Evolutionary conservation across 2,329 filamentous ascomycete genomes (phyloP), one percentile per base, ranked within the genome.

Genomic region (Zymoseptoria brevis): DNA sequence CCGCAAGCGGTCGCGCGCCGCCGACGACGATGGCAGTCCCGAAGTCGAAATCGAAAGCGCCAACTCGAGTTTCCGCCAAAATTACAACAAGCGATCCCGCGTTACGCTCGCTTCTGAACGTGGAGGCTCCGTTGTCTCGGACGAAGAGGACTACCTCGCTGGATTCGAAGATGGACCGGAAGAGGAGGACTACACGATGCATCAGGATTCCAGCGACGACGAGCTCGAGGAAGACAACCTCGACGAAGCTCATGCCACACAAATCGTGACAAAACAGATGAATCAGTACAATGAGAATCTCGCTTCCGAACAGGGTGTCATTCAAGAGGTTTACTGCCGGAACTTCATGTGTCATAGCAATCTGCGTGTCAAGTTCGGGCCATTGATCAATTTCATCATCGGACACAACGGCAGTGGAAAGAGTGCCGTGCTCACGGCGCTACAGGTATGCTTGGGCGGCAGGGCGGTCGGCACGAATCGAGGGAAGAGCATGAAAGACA

Each of bases 331-430:
- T 57, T 88, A 86, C 45, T 95, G 91, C 72, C 83, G 85, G 67
- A 96, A 96, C 73, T 97, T 97, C 75, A 97, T 97, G 94, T 97
- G 93, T 69, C 94, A 99, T 72, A 80, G 85, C 51, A 86, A 87
- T 57, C 81, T 97, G 19, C 84, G 87, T 50, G 88, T 96, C 60
- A 83, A 88, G 58, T 80, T 99, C n/a, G 94, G 94, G 0, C 94
- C 94, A 0, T 79, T 96, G 45, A 95, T 99, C 74, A 99, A 99
- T 75, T 99, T 99, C 75, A 92, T 99, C 62, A 92, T 96, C 57
- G 94, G 94, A 16, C 91, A 96, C 73, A 99, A 99, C 71, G 94
- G 94, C 30, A 97, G 93, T 71, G 94, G 94, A 41, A 99, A 99
- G 77, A 99, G 94, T 73, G 94, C 94, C 2, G 88, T 97, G 13